A percentile compares a stretch with the other conserved stretches of the same genome.
These are phyloP conservation scores for Linum tenue DNA, from an alignment of 345 rosid genomes.

Conservation along the genomic window DNA sequence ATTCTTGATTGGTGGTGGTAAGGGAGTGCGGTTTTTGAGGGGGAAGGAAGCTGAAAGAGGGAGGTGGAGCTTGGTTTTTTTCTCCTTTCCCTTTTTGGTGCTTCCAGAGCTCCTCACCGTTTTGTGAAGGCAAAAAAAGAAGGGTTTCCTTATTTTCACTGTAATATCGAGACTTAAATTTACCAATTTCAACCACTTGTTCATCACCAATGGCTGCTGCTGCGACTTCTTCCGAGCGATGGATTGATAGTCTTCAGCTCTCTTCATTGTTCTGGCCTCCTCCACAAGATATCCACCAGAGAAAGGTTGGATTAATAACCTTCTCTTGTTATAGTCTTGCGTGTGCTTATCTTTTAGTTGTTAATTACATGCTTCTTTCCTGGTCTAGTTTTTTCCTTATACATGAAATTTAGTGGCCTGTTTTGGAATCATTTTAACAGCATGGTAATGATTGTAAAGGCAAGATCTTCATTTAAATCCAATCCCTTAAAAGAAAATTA, in stretches of 20 bases:
- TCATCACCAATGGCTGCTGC: slow-evolving; percentile 24
- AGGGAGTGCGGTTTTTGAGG: too few relatives aligned
- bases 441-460: too few relatives aligned
- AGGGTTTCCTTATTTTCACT: not conserved
- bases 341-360: not conserved
- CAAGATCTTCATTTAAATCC: too few relatives aligned
- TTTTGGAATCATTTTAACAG: too few relatives aligned
- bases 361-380: not conserved
- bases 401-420: too few relatives aligned
- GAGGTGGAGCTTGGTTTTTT: too few relatives aligned
- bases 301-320: slow-evolving; percentile 39
- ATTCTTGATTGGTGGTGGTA: slow-evolving; percentile 40
- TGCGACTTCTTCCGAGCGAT: slow-evolving; percentile 54
- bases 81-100: too few relatives aligned
- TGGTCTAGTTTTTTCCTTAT: too few relatives aligned
- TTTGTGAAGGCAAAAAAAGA: not conserved
- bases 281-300: slow-evolving; percentile 64
- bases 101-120: too few relatives aligned
- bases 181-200: not conserved
- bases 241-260: slow-evolving; percentile 88
- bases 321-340: not conserved
- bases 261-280: slow-evolving; percentile 87
- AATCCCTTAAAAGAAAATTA: too few relatives aligned
- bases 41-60: too few relatives aligned
- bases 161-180: too few relatives aligned